These are phyloP conservation scores for Trypanosoma caninum DNA, from an alignment of 208 protist species.

Conservation along the genomic window DNA sequence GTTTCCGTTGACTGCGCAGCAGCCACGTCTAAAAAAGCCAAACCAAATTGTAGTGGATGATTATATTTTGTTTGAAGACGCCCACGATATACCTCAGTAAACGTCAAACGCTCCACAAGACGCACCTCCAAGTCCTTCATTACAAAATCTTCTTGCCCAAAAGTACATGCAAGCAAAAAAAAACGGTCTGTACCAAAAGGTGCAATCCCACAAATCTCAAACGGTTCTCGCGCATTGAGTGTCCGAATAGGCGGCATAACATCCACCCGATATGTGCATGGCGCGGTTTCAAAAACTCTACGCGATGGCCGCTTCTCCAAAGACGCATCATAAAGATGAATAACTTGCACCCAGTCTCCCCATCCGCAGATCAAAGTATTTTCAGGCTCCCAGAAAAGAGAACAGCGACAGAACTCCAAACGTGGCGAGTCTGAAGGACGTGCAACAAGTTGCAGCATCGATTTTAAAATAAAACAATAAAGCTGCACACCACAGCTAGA, in stretches of 20 bases:
- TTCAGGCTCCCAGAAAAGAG: constrained; percentile 51
- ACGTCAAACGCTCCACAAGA: constrained; percentile 49
- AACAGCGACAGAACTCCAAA: constrained; percentile 45
- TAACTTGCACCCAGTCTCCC: constrained; percentile 62
- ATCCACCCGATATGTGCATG: constrained; percentile 23
- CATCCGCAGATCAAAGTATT: constrained; percentile 49
- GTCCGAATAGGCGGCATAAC: constrained; percentile 18
- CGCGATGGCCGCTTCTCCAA: constrained; percentile 12
- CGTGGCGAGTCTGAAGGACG: constrained; percentile 19
- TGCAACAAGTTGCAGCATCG: constrained; percentile 25
- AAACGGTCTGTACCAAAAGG: constrained; percentile 53
- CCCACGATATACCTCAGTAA: constrained; percentile 50
- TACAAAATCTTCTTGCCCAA: constrained; percentile 38
- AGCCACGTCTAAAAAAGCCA: constrained; percentile 21
- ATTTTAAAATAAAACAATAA: constrained; percentile 39
- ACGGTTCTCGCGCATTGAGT: constrained; percentile 26
- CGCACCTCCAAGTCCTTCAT: constrained; percentile 65
- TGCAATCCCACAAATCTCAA: constrained; percentile 59
- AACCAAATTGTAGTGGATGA: constrained; percentile 62
- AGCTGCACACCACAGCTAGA: constrained; percentile 51
- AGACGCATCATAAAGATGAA: constrained; percentile 26
- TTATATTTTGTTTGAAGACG: constrained; percentile 43
- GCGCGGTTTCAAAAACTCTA: constrained; percentile 13
- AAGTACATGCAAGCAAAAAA: constrained; percentile 40
- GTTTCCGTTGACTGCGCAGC: background rate